Conservation (phyloP, 495 filamentous ascomycete species). For the Lophiotrema nucula region DNA sequence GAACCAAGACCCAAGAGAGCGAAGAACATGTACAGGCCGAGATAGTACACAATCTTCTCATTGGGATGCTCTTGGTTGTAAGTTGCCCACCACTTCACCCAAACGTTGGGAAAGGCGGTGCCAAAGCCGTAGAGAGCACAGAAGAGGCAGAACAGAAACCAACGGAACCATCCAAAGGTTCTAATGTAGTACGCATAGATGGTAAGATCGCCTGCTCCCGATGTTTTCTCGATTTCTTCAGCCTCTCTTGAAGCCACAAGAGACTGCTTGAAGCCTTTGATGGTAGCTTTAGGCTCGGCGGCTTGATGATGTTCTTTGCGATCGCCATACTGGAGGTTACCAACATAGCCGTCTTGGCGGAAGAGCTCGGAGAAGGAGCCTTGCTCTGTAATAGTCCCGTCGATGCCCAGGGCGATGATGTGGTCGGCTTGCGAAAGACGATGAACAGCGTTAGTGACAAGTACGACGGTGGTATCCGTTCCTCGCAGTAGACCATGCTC, state of each 20-base stretch:
- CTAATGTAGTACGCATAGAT: constrained; percentile 19
- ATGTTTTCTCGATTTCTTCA: not conserved
- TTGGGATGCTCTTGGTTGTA: constrained; percentile 7
- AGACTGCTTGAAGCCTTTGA: constrained; percentile 10
- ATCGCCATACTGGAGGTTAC: constrained; percentile 13
- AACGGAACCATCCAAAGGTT: constrained; percentile 6
- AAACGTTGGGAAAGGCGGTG: constrained; percentile 13
- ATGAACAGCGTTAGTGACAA: constrained; percentile 35
- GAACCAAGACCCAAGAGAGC: constrained; percentile 5
- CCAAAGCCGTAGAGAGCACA: constrained; percentile 7
- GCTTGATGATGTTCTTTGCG: not conserved
- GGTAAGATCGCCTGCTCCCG: constrained; percentile 6
- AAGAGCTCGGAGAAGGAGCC: constrained; percentile 18
- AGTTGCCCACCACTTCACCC: constrained; percentile 15
- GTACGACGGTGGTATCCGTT: constrained; percentile 43
- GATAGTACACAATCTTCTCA: constrained; percentile 3
- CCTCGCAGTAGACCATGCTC: constrained; percentile 41
- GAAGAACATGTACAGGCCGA: constrained; percentile 4
- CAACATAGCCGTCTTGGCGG: constrained; percentile 13
- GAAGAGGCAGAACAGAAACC: constrained; percentile 8
- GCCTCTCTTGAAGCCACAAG: not conserved
- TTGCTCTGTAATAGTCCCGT: constrained; percentile 24
- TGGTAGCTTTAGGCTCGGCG: constrained; percentile 1
- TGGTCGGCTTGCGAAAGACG: constrained; percentile 22
- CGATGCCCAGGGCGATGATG: constrained; percentile 24